Evolutionary conservation across 106 monocot genomes (phyloP).

Genomic region (Agapanthus africanus): DNA sequence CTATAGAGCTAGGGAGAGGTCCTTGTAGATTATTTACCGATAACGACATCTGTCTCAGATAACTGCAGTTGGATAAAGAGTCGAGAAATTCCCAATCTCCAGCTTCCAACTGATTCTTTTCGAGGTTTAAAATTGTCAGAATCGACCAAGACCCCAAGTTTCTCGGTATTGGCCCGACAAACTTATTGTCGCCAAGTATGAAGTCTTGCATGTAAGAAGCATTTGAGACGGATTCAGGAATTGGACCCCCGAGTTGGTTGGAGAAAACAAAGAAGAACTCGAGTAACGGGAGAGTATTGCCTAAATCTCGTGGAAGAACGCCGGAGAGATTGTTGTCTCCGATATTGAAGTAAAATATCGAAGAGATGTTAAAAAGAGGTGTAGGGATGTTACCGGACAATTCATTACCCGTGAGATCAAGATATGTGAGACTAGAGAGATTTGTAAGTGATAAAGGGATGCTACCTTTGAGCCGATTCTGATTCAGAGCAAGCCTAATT

Average conservation of each 20-base stretch:
- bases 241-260: conserved; percentile 15
- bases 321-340: conserved; percentile 8
- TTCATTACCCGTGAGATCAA: neutral
- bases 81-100: conserved; percentile 11
- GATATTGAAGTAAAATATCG: neutral
- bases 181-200: neutral
- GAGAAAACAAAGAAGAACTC: neutral
- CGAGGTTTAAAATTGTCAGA: neutral
- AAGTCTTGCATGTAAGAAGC: conserved; percentile 2
- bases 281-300: neutral
- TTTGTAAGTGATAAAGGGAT: neutral
- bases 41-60: neutral
- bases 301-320: neutral
- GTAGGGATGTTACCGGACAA: conserved; percentile 5
- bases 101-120: neutral
- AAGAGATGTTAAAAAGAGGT: conserved; percentile 18
- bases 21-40: conserved; percentile 6
- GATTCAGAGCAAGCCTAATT: neutral
- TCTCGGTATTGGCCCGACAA: conserved; percentile 9
- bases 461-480: neutral
- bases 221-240: conserved; percentile 24
- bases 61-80: conserved; percentile 15
- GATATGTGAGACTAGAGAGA: neutral
- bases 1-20: neutral
- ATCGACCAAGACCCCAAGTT: neutral